Evolutionary conservation across 768 basidiomycete genomes (phyloP).

Genomic region (Mycena venus): DNA sequence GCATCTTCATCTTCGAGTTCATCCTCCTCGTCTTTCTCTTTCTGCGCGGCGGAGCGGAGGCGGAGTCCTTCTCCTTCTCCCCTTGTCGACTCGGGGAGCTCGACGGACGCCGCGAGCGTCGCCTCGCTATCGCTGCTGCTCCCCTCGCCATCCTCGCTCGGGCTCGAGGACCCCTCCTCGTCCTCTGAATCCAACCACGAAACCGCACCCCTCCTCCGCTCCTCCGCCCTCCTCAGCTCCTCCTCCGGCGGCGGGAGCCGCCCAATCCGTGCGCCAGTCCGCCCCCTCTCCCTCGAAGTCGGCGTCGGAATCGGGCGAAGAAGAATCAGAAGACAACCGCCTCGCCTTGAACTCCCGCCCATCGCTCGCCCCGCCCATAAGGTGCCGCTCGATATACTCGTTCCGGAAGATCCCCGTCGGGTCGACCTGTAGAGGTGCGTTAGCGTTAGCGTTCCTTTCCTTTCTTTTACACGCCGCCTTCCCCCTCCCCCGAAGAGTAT

Average conservation of each 20-base stretch:
- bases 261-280: constrained; percentile 24
- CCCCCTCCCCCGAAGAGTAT: too few species aligned
- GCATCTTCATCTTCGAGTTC: not conserved
- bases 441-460: not conserved
- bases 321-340: constrained; percentile 27
- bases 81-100: not conserved
- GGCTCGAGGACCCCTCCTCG: not conserved
- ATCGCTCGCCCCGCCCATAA: constrained; percentile 72
- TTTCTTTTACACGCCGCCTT: too few species aligned
- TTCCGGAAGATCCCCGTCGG: constrained; percentile 85
- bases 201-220: not conserved
- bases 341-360: constrained; percentile 57
- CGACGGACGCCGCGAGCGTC: constrained; percentile 12
- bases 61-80: not conserved
- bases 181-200: not conserved
- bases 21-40: not conserved
- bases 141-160: not conserved
- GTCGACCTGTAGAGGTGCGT: constrained; percentile 66
- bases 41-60: too few species aligned
- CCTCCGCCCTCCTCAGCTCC: not conserved
- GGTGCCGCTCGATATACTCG: constrained; percentile 90
- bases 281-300: too few species aligned
- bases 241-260: constrained; percentile 17
- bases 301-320: not conserved
- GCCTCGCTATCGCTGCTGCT: constrained; percentile 11